Base-by-base conservation (phyloP, 2,329 filamentous ascomycete species). In the Alternaria solani region DNA sequence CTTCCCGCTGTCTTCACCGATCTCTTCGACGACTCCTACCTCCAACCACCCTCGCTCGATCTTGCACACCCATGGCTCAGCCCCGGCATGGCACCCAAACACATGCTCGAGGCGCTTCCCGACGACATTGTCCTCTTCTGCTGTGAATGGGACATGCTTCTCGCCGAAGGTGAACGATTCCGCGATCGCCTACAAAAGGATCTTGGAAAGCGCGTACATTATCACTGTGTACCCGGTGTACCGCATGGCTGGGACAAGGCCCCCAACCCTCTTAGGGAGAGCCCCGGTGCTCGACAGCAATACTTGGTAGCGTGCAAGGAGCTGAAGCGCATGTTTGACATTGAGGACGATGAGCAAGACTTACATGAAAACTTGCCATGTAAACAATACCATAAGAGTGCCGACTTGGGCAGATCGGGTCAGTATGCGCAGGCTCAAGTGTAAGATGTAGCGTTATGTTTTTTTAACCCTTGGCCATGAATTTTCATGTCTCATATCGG, bases 241-340 rank as follows among this genome's bases (percentile, higher is more conserved):
- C 82, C 84, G 28, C 88, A 90, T 70, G 88, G 84, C 0, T 91
- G 88, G 84, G 88, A 91, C 68, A 91, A 90, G 77, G 85, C 84
- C 28, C 87, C 88, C 0, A 89, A 88, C 68, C 87, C 87, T 5
- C 72, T 86, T 25, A 82, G 81, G 55, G 83, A 83, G 34, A 83
- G 83, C 3, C 78, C 80, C 1, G 82, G 83, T 25, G 82, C 85
- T n/a, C 78, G 84, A 65, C 78, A 82, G 55, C 78, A 87, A 59
- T 89, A 89, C 68, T 66, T 78, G 39, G 80, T 84, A 63, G 87
- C 86, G 47, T 87, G 85, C 61, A 79, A 75, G 63, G 80, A 83
- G 72, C 69, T 88, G 68, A 80, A 77, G 66, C 76, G 79, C 54
- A 81, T 85, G 73, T 77, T 78, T 65, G 69, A 71, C 2, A 66